Base-by-base conservation (phyloP, 306 rosid genomes). In the Quercus wislizeni region DNA sequence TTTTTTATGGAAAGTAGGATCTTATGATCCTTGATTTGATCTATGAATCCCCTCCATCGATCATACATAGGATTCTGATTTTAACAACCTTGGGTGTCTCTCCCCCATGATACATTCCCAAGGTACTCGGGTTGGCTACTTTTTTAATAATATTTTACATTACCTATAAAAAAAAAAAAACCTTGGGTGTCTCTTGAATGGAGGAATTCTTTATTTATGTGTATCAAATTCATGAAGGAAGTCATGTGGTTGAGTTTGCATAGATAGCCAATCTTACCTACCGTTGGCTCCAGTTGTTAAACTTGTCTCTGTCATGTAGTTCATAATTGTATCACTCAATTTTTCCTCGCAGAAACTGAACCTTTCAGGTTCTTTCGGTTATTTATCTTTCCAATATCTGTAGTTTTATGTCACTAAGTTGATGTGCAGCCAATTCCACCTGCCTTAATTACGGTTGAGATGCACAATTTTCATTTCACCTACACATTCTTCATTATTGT, bases 231-330 rank as follows among this genome's bases (percentile, higher is more conserved):
- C 5, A 49, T 49, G 54, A 49, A 49, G 28, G 25, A 46, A 76
- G 71, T 61, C 62, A 41, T 55, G 28, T 46, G 43, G 6, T 13
- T 35, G 51, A 2, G 57, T 71, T 46, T 76, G 23, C 30, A 46
- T 62, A 35, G 43, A 27, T 41, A 62, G 28, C 14, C 43, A 25
- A 49, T 25, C 18, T 5, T 31, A 46, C 25, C 46, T 75, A 46
- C 58, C 15, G 18, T 59, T 23, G 54, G 25, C 12, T 46, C 52
- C 79, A 67, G 56, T 20, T 77, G 70, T 62, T 2, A 8, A 46
- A 46, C 74, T 69, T 25, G 84, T 64, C 68, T 73, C 78, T 71
- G 80, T 73, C 58, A 73, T 81, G 79, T 71, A 64, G 64, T 58
- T 58, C 21, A 58, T 58, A 10, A 58, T 19, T 57, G 63, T 57